phyloP scores from a whole-genome alignment of 352 stramenopile genomes.

The Thalassiosira mediterranea region DNA sequence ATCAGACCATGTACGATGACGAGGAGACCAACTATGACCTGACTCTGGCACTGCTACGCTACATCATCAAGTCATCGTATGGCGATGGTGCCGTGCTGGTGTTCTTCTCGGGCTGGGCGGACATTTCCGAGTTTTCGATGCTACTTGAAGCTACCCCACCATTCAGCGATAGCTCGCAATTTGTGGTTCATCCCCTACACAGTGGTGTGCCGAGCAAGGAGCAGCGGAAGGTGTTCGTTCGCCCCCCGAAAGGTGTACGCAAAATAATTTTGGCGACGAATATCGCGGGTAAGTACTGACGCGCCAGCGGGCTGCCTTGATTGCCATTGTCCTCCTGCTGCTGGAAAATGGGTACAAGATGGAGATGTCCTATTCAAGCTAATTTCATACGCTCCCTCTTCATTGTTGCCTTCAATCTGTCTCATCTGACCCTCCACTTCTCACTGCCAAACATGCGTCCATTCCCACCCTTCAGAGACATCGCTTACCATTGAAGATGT shows the following conservation, averaged over 20 bases:
- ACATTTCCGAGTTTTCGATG: constrained; percentile 74
- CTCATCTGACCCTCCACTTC: too few relatives aligned
- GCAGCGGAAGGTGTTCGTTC: constrained; percentile 92
- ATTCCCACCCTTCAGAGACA: constrained; percentile 91
- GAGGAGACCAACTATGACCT: constrained; percentile 76
- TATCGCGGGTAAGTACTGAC: constrained; percentile 30
- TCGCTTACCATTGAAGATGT: constrained; percentile 98
- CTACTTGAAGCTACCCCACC: constrained; percentile 58
- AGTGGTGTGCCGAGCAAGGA: constrained; percentile 91
- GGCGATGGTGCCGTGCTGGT: constrained; percentile 71
- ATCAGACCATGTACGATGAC: constrained; percentile 76
- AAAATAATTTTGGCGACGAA: constrained; percentile 92
- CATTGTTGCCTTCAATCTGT: too few relatives aligned
- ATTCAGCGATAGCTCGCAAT: constrained; percentile 66
- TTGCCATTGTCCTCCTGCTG: too few relatives aligned
- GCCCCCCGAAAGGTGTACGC: constrained; percentile 70
- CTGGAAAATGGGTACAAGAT: too few relatives aligned
- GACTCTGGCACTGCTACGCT: constrained; percentile 61
- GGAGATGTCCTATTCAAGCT: too few relatives aligned
- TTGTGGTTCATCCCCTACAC: constrained; percentile 90
- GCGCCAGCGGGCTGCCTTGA: too few relatives aligned
- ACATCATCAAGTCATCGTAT: constrained; percentile 68
- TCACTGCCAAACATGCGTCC: neutral
- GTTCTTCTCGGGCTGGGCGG: constrained; percentile 78
- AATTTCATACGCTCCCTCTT: too few relatives aligned